Evolutionary conservation across 106 monocot genomes (phyloP).

Genomic region (Chionographis japonica): DNA sequence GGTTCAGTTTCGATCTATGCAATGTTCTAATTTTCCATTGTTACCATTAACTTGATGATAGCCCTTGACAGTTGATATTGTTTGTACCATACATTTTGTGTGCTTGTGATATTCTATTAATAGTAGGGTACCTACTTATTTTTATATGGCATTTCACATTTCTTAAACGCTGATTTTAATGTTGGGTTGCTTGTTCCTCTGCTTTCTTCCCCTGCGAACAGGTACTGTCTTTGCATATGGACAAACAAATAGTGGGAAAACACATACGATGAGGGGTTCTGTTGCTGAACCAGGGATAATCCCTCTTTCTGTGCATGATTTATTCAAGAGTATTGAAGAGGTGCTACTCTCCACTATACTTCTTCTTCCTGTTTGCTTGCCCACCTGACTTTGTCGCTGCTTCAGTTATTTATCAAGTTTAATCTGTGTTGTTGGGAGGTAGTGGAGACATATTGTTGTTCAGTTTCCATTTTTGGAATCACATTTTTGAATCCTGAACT

Average conservation of each 20-base stretch:
- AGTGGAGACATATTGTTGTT: too few relatives aligned
- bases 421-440: neutral
- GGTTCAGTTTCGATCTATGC: too few relatives aligned
- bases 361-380: neutral
- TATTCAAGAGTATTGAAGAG: constrained; percentile 78
- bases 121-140: neutral
- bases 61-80: too few relatives aligned
- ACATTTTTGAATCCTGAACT: neutral
- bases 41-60: too few relatives aligned
- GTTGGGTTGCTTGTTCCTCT: neutral
- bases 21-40: too few relatives aligned
- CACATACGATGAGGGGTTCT: constrained; percentile 81
- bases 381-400: neutral
- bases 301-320: constrained; percentile 74
- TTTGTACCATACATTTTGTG: too few relatives aligned
- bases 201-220: constrained; percentile 13
- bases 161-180: neutral
- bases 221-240: constrained; percentile 96
- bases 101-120: too few relatives aligned
- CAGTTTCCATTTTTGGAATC: neutral
- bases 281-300: constrained; percentile 74
- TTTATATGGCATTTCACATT: neutral
- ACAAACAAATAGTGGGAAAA: constrained; percentile 92
- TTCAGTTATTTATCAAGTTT: neutral
- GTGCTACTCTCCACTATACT: constrained; percentile 13